phyloP scores from a whole-genome alignment of 176 grass and related monocot genomes.

The Carex littledalei region DNA sequence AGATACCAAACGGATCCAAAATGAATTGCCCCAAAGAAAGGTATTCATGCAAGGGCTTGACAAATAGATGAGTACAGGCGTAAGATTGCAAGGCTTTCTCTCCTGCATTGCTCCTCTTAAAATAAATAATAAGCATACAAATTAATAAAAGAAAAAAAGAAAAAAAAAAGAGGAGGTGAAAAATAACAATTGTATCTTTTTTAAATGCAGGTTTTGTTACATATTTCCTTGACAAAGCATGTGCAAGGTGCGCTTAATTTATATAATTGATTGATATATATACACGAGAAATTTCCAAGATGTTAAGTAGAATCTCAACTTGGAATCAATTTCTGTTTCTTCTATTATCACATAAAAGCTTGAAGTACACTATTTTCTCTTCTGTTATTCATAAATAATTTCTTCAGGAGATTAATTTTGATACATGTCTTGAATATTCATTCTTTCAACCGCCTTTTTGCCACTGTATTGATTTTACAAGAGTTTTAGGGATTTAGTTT shows the following conservation, averaged over 20 bases:
- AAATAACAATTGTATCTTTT: background rate
- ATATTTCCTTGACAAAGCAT: conserved; percentile 30
- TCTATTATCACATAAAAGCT: background rate
- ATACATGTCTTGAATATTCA: background rate
- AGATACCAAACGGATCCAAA: conserved; percentile 21
- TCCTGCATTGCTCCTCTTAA: background rate
- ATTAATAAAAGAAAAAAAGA: background rate
- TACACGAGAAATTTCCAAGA: background rate
- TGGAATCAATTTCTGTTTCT: background rate
- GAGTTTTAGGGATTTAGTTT: background rate
- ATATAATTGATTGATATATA: background rate
- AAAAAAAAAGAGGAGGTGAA: background rate
- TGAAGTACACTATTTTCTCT: background rate
- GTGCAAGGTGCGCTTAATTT: conserved; percentile 25
- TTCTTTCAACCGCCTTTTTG: background rate
- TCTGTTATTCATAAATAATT: background rate
- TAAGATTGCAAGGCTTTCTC: background rate
- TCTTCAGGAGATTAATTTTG: background rate
- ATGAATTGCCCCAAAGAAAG: conserved; percentile 31
- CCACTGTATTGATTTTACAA: background rate
- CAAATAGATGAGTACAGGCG: conserved; percentile 29
- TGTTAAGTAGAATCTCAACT: background rate
- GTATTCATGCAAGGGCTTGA: conserved; percentile 29
- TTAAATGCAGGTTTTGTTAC: conserved; percentile 28
- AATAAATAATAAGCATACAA: background rate